Base-by-base conservation (phyloP, 2,329 filamentous ascomycete species). In the Monosporascus cannonballus region DNA sequence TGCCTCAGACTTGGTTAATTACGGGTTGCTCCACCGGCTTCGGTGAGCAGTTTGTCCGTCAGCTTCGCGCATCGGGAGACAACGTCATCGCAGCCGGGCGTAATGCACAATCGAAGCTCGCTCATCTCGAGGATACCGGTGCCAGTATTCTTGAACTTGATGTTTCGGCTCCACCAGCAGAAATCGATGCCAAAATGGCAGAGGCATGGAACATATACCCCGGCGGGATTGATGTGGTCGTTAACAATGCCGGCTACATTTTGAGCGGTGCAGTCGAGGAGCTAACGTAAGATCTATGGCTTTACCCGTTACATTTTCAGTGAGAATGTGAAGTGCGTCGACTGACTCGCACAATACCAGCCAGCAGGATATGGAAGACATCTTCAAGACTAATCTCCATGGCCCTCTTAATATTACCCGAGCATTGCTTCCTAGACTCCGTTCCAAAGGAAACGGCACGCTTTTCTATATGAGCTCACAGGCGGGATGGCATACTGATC, bases 21-120 rank as follows among this genome's bases (percentile, higher is more conserved):
- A 75, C 73, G 1, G 72, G 72, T 41, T 72, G 70, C 56, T 73
- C 71, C 9, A 73, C 68, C 46, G 73, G 72, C 25, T 74, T 75
- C 38, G 73, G 72, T 22, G 62, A 68, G 42, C 48, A 22, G 20
- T 61, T 75, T 18, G 69, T 70, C 6, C 64, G 67, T 17, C 66
- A 72, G 49, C 65, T 75, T 39, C 59, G 69, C 8, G 62, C 67
- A 20, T 57, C 60, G 2, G 74, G 71, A 0, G 71, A 75, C 47
- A 67, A 70, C n/a, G 69, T 74, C 17, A 70, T 75, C 49, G 72
- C 73, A 1, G 74, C 72, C 1, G 72, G 71, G 0, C 71, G 73
- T 4, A 64, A 69, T 22, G 67, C 68, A 0, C 65, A 68, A 3
- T 56, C 47, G 8, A 69, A 58, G 18, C 64, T 71, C 3, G 50